Evolutionary conservation across 2,329 filamentous ascomycete species (phyloP), one percentile per base, ranked within the genome.

Genomic region (Aspergillus alliaceus): DNA sequence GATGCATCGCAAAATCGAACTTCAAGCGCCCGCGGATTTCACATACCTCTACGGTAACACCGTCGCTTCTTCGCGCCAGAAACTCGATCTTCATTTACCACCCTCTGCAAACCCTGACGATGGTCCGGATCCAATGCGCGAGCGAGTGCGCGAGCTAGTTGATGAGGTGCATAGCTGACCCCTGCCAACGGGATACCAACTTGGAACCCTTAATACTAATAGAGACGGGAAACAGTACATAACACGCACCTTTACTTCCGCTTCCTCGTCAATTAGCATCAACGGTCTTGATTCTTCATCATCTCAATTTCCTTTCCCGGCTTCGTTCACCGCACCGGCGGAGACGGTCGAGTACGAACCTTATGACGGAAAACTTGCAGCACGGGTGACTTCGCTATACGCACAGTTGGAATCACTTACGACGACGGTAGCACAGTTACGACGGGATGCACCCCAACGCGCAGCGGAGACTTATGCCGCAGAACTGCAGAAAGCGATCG

Each of bases 11-110:
- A 80, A 80, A 65, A 75, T 81, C 66, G 79, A 81, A 58, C 75
- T 81, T n/a, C 79, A 81, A 66, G 77, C 79, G 44, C 70, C 78
- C 54, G 72, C 74, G 57, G 79, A 81, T 69, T 75, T 81, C 51
- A 76, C 74, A 53, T 81, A 79, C 58, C 77, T 81, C 48, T 77
- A 79, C 60, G 66, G 70, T 59, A 81, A 81, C 66, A 74, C 78
- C 25, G 63, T 75, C 55, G 69, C 72, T 4, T 69, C 76, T 57
- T 78, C 79, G 22, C 77, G 74, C 56, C 71, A 76, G 63, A 81
- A 80, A 67, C 70, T 81, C 55, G 79, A 81, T 62, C 71, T 79
- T 24, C 74, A 79, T 59, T 74, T 81, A 14, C 79, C 79, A 53
- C 78, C 73, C 24, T 77, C 76, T 15, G 77, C 77, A 24, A 69